phyloP scores from a whole-genome alignment of 176 grass and related monocot genomes.

The Triticum timopheevii region DNA sequence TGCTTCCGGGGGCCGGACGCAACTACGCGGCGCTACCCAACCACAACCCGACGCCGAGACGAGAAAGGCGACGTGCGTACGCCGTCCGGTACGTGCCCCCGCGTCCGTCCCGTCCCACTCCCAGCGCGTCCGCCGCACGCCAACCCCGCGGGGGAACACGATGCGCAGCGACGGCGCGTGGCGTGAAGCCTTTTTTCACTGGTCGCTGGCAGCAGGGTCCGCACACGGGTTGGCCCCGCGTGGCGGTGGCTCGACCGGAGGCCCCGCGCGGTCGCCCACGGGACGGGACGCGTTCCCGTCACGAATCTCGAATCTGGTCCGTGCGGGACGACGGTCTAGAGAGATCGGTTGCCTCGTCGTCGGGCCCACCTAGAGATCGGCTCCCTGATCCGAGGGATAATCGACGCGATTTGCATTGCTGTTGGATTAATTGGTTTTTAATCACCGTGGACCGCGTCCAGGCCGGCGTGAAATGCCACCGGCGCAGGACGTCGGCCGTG shows the following conservation, averaged over 20 bases:
- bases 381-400: neutral
- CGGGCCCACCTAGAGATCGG: neutral
- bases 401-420: neutral
- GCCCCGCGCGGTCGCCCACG: neutral
- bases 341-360: neutral
- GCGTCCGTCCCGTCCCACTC: neutral
- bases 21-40: neutral
- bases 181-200: neutral
- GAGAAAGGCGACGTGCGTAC: neutral
- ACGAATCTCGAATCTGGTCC: conserved; percentile 36
- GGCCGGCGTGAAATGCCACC: neutral
- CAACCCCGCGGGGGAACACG: neutral
- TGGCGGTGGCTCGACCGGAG: neutral
- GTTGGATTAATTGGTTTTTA: neutral
- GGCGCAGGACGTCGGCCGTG: neutral
- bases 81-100: neutral
- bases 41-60: neutral
- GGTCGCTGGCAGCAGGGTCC: neutral
- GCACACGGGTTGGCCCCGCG: neutral
- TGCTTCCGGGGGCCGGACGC: neutral
- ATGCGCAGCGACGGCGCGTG: neutral
- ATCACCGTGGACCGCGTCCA: neutral
- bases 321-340: neutral
- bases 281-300: conserved; percentile 3
- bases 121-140: conserved; percentile 15